Percentiles rank a stretch among this genome's conserved stretches.
phyloP scores from a whole-genome alignment of 306 rosid species.

The Clitoria ternatea region DNA sequence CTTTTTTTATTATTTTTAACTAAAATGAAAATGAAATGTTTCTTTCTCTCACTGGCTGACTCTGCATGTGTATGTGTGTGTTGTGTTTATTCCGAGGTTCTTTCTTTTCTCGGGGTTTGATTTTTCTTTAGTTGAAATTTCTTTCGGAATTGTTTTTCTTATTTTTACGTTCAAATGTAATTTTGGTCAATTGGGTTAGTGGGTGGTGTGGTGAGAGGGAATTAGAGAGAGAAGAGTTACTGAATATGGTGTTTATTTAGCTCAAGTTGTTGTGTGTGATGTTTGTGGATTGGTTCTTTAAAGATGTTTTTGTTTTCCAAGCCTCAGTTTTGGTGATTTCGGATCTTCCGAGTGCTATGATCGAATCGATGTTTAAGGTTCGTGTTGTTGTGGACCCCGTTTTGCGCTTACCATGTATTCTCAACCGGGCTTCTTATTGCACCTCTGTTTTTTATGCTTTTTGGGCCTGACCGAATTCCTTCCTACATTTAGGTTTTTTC shows the following conservation, averaged over 20 bases:
- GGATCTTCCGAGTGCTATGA: conserved; percentile 37
- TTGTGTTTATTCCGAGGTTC: conserved; percentile 18
- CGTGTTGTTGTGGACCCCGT: conserved; percentile 41
- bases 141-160: neutral
- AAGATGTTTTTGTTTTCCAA: neutral
- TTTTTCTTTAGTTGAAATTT: neutral
- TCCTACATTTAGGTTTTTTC: too few relatives aligned
- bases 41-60: conserved; percentile 22
- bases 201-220: too few relatives aligned
- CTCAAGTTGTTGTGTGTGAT: conserved; percentile 6
- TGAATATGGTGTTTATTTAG: conserved; percentile 18
- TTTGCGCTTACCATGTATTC: neutral
- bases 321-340: conserved; percentile 30
- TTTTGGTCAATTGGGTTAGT: neutral
- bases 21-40: conserved; percentile 22
- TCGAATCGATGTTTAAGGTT: conserved; percentile 43
- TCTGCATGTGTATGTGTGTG: neutral
- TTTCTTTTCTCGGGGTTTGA: neutral
- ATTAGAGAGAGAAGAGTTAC: conserved; percentile 23
- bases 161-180: neutral
- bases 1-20: neutral
- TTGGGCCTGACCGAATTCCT: neutral
- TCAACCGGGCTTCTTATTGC: neutral
- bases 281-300: conserved; percentile 25
- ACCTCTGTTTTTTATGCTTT: neutral